phyloP scores from a whole-genome alignment of 1,284 basidiomycete species.

The Ceratobasidium sp. region DNA sequence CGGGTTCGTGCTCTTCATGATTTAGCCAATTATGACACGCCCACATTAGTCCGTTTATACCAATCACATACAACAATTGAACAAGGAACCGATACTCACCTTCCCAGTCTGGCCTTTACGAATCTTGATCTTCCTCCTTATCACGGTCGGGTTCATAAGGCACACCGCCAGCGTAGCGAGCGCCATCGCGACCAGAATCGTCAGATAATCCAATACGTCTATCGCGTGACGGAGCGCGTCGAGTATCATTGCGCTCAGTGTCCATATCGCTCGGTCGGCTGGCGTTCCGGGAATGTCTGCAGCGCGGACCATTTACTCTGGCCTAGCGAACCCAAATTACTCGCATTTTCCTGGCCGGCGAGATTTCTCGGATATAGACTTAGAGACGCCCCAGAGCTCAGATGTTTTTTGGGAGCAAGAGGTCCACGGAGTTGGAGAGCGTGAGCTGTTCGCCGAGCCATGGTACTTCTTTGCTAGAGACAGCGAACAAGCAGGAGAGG shows the following conservation, averaged over 20 bases:
- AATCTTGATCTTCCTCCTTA: slow-evolving; percentile 94
- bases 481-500: slow-evolving; percentile 89
- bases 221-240: slow-evolving; percentile 89
- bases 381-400: slow-evolving; percentile 81
- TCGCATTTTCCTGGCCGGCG: slow-evolving; percentile 52
- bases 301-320: slow-evolving; percentile 67
- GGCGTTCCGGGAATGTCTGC: slow-evolving; percentile 61
- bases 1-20: slow-evolving; percentile 91
- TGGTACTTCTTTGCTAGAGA: slow-evolving; percentile 84
- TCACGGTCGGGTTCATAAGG: slow-evolving; percentile 94
- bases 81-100: slow-evolving; percentile 62
- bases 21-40: slow-evolving; percentile 68
- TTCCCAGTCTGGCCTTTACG: slow-evolving; percentile 89
- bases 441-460: slow-evolving; percentile 87
- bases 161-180: slow-evolving; percentile 93
- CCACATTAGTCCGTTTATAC: background rate
- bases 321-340: slow-evolving; percentile 75
- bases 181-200: slow-evolving; percentile 95
- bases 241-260: slow-evolving; percentile 88
- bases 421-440: slow-evolving; percentile 94
- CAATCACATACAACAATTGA: too few species aligned
- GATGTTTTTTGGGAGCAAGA: slow-evolving; percentile 98
- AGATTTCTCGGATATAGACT: slow-evolving; percentile 51
- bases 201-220: slow-evolving; percentile 91
- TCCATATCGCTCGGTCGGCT: slow-evolving; percentile 77